Evolutionary conservation across 768 basidiomycete species (phyloP), one percentile per base, ranked within the genome.

Genomic region (Boletus insuetus): DNA sequence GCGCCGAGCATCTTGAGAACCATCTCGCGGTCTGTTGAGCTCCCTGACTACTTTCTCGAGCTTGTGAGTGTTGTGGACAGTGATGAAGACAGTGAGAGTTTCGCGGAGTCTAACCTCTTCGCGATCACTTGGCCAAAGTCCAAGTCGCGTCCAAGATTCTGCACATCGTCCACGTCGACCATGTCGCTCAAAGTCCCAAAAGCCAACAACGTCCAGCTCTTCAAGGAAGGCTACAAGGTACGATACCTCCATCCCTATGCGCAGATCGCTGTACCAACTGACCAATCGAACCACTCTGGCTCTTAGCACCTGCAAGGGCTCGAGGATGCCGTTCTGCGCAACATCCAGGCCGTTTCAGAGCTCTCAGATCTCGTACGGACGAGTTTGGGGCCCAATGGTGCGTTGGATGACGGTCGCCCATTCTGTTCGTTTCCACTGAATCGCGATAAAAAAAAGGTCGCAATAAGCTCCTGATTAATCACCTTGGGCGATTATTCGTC

Each of bases 161-260:
- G 16, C 19, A 38, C 39, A 17, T 37, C 46, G 6, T 58, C 51
- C 32, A 58, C 64, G 17, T 45, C 39, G 58, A 67, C 60, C 46
- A 98, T 98, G 95, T 86, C 94, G 58, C 80, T 98, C 65, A 94
- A 94, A 79, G 93, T 98, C 19, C 95, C 94, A 29, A 94, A 94
- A 73, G 77, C 87, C 50, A 88, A 84, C 68, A 90, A 87, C 59
- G 69, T 94, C 40, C 93, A 94, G 72, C 83, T 99, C 39, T 98
- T 99, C 82, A 98, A 98, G 73, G 92, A 97, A 32, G 96, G 96
- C 24, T 94, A 93, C 82, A 97, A 96, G 81, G 94, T 90, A 58
- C 20, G 56, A 50, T n/a, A 26, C 11, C 35, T 3, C 13, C 14
- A 29, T 4, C 4, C 4, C 4, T 14, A 4, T 38, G 32, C 47